Evolutionary conservation across 768 basidiomycete species (phyloP).

Genomic region (Boletus rubroflammeus): DNA sequence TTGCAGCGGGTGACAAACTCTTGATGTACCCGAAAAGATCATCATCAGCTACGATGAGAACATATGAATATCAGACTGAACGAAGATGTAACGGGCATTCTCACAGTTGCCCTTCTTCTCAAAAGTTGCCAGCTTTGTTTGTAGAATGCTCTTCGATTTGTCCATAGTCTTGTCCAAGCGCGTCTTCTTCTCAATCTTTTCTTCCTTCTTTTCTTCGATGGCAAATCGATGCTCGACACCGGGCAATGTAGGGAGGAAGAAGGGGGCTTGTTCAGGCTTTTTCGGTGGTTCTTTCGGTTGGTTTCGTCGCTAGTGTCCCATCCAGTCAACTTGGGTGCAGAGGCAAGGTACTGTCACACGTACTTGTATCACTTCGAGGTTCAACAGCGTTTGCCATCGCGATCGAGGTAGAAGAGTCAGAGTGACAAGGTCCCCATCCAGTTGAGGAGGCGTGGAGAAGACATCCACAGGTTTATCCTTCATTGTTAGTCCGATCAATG

Average conservation of each 20-base stretch:
- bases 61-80: conserved; percentile 2
- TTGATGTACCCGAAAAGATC: conserved; percentile 82
- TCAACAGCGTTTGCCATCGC: conserved; percentile 95
- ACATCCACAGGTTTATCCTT: conserved; percentile 62
- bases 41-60: conserved; percentile 52
- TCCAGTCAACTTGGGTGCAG: neutral
- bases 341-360: conserved; percentile 15
- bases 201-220: conserved; percentile 40
- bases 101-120: conserved; percentile 63
- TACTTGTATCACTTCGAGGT: conserved; percentile 91
- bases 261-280: conserved; percentile 91
- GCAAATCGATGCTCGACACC: conserved; percentile 86
- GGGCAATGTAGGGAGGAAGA: conserved; percentile 91
- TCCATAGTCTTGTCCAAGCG: conserved; percentile 51
- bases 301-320: conserved; percentile 70
- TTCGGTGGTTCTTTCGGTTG: conserved; percentile 96
- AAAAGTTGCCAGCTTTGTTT: conserved; percentile 57
- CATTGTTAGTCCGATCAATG: conserved; percentile 58
- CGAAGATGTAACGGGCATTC: conserved; percentile 29
- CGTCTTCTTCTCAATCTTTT: conserved; percentile 40
- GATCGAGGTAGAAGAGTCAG: conserved; percentile 88
- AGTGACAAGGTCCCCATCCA: conserved; percentile 89
- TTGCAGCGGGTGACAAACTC: conserved; percentile 81
- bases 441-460: conserved; percentile 82
- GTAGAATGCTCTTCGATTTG: conserved; percentile 64